Conservation (phyloP, 2,329 filamentous ascomycete species). For the Diaporthe citriasiana region DNA sequence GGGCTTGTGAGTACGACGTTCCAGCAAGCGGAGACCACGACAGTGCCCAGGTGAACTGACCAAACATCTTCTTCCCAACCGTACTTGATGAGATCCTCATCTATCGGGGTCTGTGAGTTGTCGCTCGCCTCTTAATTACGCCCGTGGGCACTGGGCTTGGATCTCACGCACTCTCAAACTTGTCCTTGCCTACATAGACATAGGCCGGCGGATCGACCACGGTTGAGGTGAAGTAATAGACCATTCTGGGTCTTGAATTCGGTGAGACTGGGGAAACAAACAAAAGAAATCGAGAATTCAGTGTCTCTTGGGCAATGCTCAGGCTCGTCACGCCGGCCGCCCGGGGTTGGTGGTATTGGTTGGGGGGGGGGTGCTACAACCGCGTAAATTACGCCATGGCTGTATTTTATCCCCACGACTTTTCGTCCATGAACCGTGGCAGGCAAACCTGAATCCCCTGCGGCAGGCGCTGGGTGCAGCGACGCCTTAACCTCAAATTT, state of each 20-base stretch:
- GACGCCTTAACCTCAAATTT: slow-evolving; percentile 39
- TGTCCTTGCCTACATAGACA: slow-evolving; percentile 98
- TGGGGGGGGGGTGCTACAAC: background rate
- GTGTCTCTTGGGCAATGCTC: background rate
- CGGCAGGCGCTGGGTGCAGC: slow-evolving; percentile 20
- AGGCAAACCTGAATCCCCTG: slow-evolving; percentile 27
- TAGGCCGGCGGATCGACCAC: slow-evolving; percentile 85
- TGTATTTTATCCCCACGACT: slow-evolving; percentile 39
- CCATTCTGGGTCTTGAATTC: slow-evolving; percentile 70
- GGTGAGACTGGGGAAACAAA: background rate
- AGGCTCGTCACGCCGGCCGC: background rate
- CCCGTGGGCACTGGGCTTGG: background rate
- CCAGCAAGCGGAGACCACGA: too few species aligned
- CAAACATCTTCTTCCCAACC: slow-evolving; percentile 97
- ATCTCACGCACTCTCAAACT: slow-evolving; percentile 87
- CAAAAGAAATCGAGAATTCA: background rate
- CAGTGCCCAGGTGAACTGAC: slow-evolving; percentile 60
- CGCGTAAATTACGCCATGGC: slow-evolving; percentile 24
- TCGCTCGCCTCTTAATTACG: slow-evolving; percentile 39
- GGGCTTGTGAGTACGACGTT: slow-evolving; percentile 31
- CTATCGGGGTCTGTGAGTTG: slow-evolving; percentile 61
- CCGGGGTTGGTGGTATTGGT: background rate
- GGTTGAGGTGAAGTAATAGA: slow-evolving; percentile 95
- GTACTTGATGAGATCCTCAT: slow-evolving; percentile 95
- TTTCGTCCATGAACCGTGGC: slow-evolving; percentile 30